These are phyloP conservation scores for Petunia hybrid DNA, from an alignment of 305 asterid species.

Conservation along the genomic window DNA sequence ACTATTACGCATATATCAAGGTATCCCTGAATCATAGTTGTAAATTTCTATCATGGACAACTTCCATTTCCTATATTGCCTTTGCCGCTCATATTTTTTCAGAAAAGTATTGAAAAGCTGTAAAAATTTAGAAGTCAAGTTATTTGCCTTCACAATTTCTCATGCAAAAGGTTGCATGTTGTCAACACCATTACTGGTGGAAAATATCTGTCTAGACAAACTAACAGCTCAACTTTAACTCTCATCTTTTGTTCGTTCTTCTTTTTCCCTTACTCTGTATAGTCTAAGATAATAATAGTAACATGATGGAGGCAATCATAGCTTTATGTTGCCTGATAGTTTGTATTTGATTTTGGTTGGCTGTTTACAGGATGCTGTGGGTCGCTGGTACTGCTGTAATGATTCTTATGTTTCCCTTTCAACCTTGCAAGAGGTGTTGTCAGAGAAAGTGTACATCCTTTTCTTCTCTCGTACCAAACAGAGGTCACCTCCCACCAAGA, in stretches of 20 bases:
- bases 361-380: constrained; percentile 75
- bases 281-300: constrained; percentile 17
- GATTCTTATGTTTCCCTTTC: constrained; percentile 84
- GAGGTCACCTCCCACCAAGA: constrained; percentile 63
- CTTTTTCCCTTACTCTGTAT: constrained; percentile 1
- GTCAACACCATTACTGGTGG: background rate
- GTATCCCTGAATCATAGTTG: constrained; percentile 43
- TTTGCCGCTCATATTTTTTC: constrained; percentile 3
- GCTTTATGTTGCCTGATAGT: constrained; percentile 26
- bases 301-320: constrained; percentile 11
- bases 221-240: constrained; percentile 20
- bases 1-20: constrained; percentile 96
- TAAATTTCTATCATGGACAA: background rate
- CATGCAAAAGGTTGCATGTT: background rate
- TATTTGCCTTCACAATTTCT: constrained; percentile 31
- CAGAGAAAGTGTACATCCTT: constrained; percentile 95
- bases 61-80: constrained; percentile 31
- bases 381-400: constrained; percentile 97
- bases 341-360: constrained; percentile 33
- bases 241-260: background rate
- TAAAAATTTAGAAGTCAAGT: constrained; percentile 29
- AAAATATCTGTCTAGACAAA: background rate
- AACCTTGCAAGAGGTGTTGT: constrained; percentile 82
- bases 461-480: constrained; percentile 92
- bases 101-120: constrained; percentile 6